A percentile compares a stretch with the other conserved stretches of the same genome.
Evolutionary conservation across 2,329 filamentous ascomycete species (phyloP).

Genomic region (Pseudogymnoascus sp.): DNA sequence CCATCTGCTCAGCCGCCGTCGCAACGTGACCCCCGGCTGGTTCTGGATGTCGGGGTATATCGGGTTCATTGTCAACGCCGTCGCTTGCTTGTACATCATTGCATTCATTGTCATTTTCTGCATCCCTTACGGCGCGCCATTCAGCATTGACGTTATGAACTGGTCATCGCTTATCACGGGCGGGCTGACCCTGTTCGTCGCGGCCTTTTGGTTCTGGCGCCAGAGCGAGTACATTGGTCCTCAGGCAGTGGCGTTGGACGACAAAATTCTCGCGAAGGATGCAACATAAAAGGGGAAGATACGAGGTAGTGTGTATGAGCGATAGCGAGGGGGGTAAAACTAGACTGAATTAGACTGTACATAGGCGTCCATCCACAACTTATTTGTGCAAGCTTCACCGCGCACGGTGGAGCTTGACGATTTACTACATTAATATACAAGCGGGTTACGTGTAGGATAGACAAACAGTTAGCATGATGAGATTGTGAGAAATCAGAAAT

Average conservation of each 20-base stretch:
- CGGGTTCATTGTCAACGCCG: slow-evolving; percentile 41
- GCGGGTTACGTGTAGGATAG: neutral
- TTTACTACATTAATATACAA: neutral
- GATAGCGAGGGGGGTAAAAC: neutral
- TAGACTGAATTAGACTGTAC: neutral
- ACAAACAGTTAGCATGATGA: neutral
- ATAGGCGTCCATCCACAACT: neutral
- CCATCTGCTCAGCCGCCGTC: slow-evolving; percentile 37
- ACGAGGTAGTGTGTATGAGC: too few relatives aligned
- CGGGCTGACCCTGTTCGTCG: slow-evolving; percentile 30
- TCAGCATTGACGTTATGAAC: slow-evolving; percentile 41
- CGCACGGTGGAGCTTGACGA: neutral
- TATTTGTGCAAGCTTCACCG: neutral
- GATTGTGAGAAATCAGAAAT: neutral
- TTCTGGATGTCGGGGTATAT: slow-evolving; percentile 44
- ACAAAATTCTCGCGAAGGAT: slow-evolving; percentile 4
- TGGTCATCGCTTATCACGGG: slow-evolving; percentile 38
- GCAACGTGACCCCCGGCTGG: slow-evolving; percentile 42
- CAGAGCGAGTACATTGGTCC: slow-evolving; percentile 23
- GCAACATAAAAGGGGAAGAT: neutral
- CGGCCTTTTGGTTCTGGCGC: slow-evolving; percentile 32
- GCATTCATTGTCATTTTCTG: slow-evolving; percentile 55
- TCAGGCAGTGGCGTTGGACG: slow-evolving; percentile 13
- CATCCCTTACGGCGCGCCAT: slow-evolving; percentile 42
- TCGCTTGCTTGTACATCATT: slow-evolving; percentile 47